phyloP scores from a whole-genome alignment of 257 asterid genomes.

The Ajuga chamaepitys region DNA sequence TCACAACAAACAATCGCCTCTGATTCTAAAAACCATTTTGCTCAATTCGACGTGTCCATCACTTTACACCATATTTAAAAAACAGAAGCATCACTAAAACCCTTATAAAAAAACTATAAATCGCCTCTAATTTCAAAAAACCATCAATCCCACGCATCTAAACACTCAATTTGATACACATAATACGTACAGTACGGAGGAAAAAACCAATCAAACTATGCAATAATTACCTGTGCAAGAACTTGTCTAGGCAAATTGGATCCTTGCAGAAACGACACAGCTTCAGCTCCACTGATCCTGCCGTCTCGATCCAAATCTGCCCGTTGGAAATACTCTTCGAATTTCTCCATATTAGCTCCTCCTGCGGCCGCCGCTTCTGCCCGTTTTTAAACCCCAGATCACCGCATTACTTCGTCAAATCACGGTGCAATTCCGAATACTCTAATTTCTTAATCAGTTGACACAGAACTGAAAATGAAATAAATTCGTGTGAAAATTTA shows the following conservation, averaged over 20 bases:
- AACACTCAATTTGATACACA: background rate
- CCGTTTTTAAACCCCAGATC: conserved; percentile 17
- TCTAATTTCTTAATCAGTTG: conserved; percentile 3
- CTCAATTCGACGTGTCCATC: background rate
- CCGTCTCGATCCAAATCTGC: conserved; percentile 98
- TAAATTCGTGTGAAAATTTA: background rate
- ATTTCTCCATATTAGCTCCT: conserved; percentile 54
- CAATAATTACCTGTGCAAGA: conserved; percentile 61
- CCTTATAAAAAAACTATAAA: background rate
- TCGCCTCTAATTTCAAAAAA: background rate
- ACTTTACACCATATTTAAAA: background rate
- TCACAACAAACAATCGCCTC: background rate
- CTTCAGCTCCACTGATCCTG: conserved; percentile 87
- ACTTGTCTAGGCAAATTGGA: conserved; percentile 76
- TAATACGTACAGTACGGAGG: background rate
- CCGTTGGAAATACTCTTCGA: conserved; percentile 72
- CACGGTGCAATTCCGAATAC: background rate
- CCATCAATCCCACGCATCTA: background rate
- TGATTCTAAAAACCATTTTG: background rate
- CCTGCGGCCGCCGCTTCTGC: conserved; percentile 40
- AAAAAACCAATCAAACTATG: background rate
- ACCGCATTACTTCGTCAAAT: conserved; percentile 22
- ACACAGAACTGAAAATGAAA: background rate
- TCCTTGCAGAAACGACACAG: conserved; percentile 74
- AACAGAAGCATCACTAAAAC: conserved; percentile 1